A percentile compares a stretch with the other conserved stretches of the same genome.
Conservation (phyloP, 2,329 filamentous ascomycete genomes). For the Diaporthe destruens region DNA sequence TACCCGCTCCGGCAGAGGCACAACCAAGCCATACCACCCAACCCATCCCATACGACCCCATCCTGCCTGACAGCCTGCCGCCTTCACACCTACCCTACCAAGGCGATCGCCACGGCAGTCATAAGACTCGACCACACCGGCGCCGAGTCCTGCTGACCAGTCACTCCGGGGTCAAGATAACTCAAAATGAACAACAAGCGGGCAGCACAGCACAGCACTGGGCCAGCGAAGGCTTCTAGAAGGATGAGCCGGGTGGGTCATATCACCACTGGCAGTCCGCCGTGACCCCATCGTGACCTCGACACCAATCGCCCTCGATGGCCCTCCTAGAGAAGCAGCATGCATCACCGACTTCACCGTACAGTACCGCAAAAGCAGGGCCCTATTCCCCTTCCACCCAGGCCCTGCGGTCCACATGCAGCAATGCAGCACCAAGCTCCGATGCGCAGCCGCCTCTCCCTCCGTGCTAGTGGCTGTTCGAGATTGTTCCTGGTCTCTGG, state of each 20-base stretch:
- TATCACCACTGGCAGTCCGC: neutral
- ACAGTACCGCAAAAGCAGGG: neutral
- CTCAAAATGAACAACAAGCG: neutral
- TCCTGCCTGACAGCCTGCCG: constrained; percentile 16
- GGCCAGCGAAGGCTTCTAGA: constrained; percentile 23
- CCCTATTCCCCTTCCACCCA: neutral
- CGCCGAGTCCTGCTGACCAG: constrained; percentile 23
- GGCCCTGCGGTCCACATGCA: constrained; percentile 26
- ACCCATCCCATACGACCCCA: neutral
- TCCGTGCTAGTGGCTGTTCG: constrained; percentile 20
- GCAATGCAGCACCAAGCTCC: constrained; percentile 37
- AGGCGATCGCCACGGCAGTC: constrained; percentile 23
- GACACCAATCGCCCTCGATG: neutral
- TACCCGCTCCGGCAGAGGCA: constrained; percentile 7
- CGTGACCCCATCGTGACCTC: constrained; percentile 21
- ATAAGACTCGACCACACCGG: constrained; percentile 21
- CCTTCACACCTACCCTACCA: constrained; percentile 19
- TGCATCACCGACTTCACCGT: neutral
- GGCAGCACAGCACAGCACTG: neutral
- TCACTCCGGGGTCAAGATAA: neutral
- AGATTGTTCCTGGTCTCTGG: constrained; percentile 9
- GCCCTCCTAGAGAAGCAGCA: neutral
- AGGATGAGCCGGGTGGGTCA: neutral
- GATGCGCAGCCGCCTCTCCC: constrained; percentile 22
- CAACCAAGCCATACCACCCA: constrained; percentile 3